A percentile compares a stretch with the other conserved stretches of the same genome.
These are phyloP conservation scores for Ogataea salicorniae DNA, from an alignment of 805 yeast species.

Conservation along the genomic window DNA sequence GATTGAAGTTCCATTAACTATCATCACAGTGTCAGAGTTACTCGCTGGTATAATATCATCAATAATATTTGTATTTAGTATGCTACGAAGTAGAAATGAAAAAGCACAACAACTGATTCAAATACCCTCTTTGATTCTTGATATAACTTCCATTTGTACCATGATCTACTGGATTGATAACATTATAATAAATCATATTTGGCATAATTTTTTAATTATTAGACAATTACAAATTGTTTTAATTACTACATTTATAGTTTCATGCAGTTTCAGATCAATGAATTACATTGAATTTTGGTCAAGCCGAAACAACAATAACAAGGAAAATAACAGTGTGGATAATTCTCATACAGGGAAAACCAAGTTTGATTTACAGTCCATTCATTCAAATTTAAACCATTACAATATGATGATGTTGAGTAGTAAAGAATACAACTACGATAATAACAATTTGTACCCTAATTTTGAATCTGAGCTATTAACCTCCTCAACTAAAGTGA, in stretches of 20 bases:
- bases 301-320: too few relatives aligned
- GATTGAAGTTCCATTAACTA: neutral
- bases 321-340: too few relatives aligned
- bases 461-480: conserved; percentile 1
- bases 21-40: conserved; percentile 2
- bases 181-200: neutral
- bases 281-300: neutral
- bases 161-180: conserved; percentile 14
- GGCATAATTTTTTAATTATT: neutral
- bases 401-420: too few relatives aligned
- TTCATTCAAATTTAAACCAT: too few relatives aligned
- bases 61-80: neutral
- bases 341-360: too few relatives aligned
- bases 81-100: neutral
- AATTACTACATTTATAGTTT: conserved; percentile 3
- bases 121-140: neutral
- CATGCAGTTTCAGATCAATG: conserved; percentile 4
- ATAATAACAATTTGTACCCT: neutral
- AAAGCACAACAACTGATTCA: neutral
- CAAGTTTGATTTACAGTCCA: too few relatives aligned
- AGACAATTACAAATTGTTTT: conserved; percentile 3
- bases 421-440: too few relatives aligned
- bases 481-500: conserved; percentile 4
- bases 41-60: neutral
- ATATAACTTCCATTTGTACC: conserved; percentile 6